Conservation (phyloP, 129 eudicot genomes). For the Helichrysum umbraculigerum region DNA sequence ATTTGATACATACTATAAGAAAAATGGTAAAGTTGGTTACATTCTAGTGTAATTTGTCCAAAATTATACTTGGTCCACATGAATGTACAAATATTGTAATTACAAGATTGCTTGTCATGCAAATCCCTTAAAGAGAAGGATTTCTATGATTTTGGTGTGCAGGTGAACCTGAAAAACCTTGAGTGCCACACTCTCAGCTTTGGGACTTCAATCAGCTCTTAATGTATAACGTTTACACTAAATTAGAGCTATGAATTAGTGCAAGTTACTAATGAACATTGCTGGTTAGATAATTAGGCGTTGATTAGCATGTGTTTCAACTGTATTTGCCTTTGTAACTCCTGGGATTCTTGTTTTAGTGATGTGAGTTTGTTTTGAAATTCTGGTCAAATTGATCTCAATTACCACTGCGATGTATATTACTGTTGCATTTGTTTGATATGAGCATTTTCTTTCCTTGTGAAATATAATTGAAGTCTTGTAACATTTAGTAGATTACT, state of each 20-base stretch:
- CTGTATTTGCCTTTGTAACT: background rate
- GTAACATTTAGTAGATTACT: no score
- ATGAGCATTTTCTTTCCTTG: no score
- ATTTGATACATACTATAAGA: background rate
- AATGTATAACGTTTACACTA: conserved; percentile 8
- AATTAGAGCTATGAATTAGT: background rate
- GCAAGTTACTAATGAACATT: conserved; percentile 10
- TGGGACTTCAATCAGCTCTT: conserved; percentile 48
- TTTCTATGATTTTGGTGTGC: conserved; percentile 28
- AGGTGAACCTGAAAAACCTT: conserved; percentile 84
- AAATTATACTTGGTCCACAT: background rate
- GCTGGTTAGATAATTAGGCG: background rate
- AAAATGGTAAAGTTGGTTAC: background rate
- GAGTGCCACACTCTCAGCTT: conserved; percentile 82
- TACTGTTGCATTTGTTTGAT: background rate
- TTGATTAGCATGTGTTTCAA: conserved; percentile 3
- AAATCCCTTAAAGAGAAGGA: conserved; percentile 9
- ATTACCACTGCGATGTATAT: background rate
- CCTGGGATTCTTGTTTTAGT: background rate
- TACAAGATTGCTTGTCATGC: conserved; percentile 8
- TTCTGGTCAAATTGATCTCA: background rate
- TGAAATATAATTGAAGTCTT: no score
- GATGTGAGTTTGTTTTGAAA: no score
- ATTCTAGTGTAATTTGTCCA: background rate
- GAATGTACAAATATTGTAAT: background rate